Percentiles rank a stretch among this genome's conserved stretches.
These are phyloP conservation scores for Fusarium sp. DNA, from an alignment of 2,329 filamentous ascomycete species.

Conservation along the genomic window DNA sequence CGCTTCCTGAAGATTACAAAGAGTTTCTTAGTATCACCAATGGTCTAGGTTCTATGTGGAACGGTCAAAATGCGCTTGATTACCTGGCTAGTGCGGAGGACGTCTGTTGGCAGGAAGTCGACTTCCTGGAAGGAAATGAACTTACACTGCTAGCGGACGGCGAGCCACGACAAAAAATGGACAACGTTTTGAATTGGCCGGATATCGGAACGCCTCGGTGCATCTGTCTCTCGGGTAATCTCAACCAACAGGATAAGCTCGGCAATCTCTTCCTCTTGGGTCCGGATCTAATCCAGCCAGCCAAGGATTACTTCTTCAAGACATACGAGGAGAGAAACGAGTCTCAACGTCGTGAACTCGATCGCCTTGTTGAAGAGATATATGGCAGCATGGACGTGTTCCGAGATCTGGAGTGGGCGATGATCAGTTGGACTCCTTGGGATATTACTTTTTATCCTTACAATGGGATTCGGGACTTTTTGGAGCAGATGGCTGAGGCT, in stretches of 20 bases:
- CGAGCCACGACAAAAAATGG: not conserved
- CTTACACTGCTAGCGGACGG: not conserved
- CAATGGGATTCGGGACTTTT: not conserved
- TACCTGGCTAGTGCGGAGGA: constrained; percentile 1
- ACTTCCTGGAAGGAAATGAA: not conserved
- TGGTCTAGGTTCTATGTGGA: constrained; percentile 7
- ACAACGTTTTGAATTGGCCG: not conserved
- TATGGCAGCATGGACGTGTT: constrained; percentile 1
- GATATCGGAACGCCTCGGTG: not conserved
- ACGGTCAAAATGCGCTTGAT: constrained; percentile 1
- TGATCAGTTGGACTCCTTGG: constrained; percentile 7
- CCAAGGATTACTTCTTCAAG: constrained; percentile 10
- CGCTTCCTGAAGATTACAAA: constrained; percentile 3
- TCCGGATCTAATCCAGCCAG: not conserved
- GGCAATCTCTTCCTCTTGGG: not conserved
- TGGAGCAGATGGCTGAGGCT: constrained; percentile 3
- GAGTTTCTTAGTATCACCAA: not conserved
- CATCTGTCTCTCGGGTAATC: not conserved
- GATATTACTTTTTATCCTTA: not conserved
- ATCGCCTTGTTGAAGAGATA: constrained; percentile 3
- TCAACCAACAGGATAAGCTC: not conserved
- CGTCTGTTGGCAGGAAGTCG: not conserved
- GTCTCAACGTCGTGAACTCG: not conserved
- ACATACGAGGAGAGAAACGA: not conserved
- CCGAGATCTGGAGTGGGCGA: not conserved